Base-by-base conservation (phyloP, 2,329 filamentous ascomycete species). In the Cordyceps farinosa region DNA sequence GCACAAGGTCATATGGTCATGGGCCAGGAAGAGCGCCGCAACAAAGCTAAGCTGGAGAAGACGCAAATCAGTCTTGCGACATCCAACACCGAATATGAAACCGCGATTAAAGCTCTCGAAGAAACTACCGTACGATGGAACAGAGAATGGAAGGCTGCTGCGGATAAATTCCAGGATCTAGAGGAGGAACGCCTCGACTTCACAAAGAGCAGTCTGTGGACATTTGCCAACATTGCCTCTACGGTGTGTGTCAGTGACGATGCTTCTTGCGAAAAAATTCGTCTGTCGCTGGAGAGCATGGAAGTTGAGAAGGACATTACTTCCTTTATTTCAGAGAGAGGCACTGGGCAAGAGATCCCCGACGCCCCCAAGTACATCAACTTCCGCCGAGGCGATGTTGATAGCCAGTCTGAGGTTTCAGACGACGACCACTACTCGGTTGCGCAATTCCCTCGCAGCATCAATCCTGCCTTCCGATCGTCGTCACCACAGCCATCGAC, bases 1-100 rank as follows among this genome's bases (percentile, higher is more conserved):
- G 95, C 96, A 4, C 95, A 99, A 77, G 95, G 95, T 10, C 96
- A 99, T 75, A 99, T 99, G 95, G 95, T 99, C 64, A 99, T 99
- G 95, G 95, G 95, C 15, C 95, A 99, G 70, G 95, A 99, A 75
- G 95, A 99, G 79, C 87, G 95, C 34, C 97, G 97, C 79, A 99
- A 99, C 77, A 99, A 99, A 79, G 93, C 94, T 29, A 98, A 97
- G 77, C 84, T 99, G 50, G 95, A 99, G 76, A 99, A 99, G 84
- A 98, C 95, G 1, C 95, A 99, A 75, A 95, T 97, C 70, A 96
- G 93, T 71, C 84, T 99, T 64, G 93, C 93, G 0, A 88, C 88
- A 8, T 93, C 93, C 65, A 98, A 96, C 77, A 88, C 87, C 51
- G 95, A 98, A 70, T 99, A 99, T 73, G 94, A 99, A 75, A 86